phyloP scores from a whole-genome alignment of 2,329 filamentous ascomycete species.

The Cryphonectria japonica region DNA sequence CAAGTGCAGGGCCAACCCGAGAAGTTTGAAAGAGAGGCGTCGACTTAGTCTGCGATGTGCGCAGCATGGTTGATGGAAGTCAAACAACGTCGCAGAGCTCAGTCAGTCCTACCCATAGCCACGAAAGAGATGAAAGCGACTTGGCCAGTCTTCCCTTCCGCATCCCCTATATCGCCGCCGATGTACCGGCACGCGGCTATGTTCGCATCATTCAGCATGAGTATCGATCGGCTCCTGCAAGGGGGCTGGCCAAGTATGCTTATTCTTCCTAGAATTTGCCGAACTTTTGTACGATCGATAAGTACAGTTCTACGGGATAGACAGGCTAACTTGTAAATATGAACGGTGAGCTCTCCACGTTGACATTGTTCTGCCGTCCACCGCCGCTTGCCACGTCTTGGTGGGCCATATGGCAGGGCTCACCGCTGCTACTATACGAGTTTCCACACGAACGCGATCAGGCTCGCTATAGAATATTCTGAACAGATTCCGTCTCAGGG shows the following conservation, averaged over 20 bases:
- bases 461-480: neutral
- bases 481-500: neutral
- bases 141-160: neutral
- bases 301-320: neutral
- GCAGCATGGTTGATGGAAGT: neutral
- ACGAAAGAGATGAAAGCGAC: neutral
- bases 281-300: neutral
- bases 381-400: conserved; percentile 4
- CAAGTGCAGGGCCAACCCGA: neutral
- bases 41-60: neutral
- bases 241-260: neutral
- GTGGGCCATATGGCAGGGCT: neutral
- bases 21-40: neutral
- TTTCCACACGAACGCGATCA: neutral
- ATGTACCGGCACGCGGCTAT: neutral
- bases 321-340: neutral
- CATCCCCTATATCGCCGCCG: neutral
- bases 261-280: neutral
- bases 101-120: neutral
- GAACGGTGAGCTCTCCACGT: neutral
- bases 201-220: neutral
- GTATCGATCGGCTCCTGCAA: neutral
- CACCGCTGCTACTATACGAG: neutral
- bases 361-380: neutral
- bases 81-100: neutral